phyloP scores from a whole-genome alignment of 768 basidiomycete genomes.

The Dacryopinax primogenitus region DNA sequence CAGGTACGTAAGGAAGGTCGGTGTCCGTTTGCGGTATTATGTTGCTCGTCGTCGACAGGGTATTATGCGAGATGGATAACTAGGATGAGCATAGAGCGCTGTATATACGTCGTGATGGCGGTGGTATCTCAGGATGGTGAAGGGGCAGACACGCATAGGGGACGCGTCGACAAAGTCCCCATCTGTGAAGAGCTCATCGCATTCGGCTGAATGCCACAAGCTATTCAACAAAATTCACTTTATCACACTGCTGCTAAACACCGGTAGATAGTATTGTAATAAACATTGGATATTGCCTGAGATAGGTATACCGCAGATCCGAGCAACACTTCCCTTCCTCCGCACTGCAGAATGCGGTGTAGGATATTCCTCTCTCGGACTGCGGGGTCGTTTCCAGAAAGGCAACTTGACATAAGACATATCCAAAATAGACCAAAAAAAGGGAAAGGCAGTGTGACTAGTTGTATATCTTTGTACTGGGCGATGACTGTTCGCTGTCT shows the following conservation, averaged over 20 bases:
- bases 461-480: no score
- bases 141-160: constrained; percentile 7
- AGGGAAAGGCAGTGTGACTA: no score
- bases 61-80: neutral
- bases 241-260: neutral
- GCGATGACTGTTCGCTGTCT: no score
- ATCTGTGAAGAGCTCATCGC: neutral
- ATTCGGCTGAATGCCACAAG: neutral
- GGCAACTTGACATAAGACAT: no score
- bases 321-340: no score
- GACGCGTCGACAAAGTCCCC: neutral
- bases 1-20: neutral
- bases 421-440: no score
- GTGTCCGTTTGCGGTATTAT: neutral
- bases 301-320: no score
- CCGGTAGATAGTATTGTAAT: neutral
- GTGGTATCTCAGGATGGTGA: neutral
- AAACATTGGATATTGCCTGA: no score
- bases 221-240: neutral
- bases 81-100: neutral
- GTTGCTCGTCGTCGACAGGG: neutral
- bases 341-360: no score
- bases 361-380: no score
- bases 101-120: neutral
- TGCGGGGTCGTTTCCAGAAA: no score